A percentile compares a stretch with the other conserved stretches of the same genome.
Evolutionary conservation across 306 rosid genomes (phyloP).

Genomic region (Calophaca sinica): DNA sequence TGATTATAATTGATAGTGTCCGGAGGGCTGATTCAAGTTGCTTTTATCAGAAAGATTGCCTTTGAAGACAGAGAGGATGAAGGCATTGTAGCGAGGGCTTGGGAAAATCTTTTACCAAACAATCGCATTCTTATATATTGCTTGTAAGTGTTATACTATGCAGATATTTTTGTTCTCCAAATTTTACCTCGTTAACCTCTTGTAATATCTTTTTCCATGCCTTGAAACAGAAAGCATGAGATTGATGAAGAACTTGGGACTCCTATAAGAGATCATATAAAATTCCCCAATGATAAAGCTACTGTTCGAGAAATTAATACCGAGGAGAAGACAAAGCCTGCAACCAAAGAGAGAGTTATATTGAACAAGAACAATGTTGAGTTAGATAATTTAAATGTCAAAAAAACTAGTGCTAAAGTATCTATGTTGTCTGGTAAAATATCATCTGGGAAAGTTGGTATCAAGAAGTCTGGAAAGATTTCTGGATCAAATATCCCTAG

Average conservation of each 20-base stretch:
- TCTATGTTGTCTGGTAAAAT: slow-evolving; percentile 50
- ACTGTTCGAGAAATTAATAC: slow-evolving; percentile 43
- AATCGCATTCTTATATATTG: slow-evolving; percentile 88
- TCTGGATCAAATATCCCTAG: slow-evolving; percentile 52
- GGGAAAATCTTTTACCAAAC: slow-evolving; percentile 76
- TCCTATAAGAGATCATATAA: slow-evolving; percentile 81
- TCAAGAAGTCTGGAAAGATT: slow-evolving; percentile 48
- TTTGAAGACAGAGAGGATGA: slow-evolving; percentile 62
- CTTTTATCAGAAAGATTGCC: slow-evolving; percentile 66
- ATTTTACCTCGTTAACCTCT: slow-evolving; percentile 40
- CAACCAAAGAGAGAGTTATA: slow-evolving; percentile 52
- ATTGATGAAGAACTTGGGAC: slow-evolving; percentile 71
- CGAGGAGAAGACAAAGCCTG: slow-evolving; percentile 50
- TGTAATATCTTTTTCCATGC: slow-evolving; percentile 37
- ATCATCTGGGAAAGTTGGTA: slow-evolving; percentile 48
- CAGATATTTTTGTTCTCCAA: slow-evolving; percentile 31
- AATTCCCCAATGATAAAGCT: slow-evolving; percentile 61
- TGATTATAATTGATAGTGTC: slow-evolving; percentile 11
- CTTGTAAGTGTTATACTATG: slow-evolving; percentile 64
- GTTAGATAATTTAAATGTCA: slow-evolving; percentile 45
- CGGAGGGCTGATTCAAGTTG: slow-evolving; percentile 49
- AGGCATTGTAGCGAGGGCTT: slow-evolving; percentile 65
- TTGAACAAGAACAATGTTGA: slow-evolving; percentile 47
- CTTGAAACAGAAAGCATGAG: slow-evolving; percentile 74
- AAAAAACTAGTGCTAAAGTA: slow-evolving; percentile 44